Evolutionary conservation across 108 stramenopile genomes (phyloP).

Genomic region (Conticribra guillardii): DNA sequence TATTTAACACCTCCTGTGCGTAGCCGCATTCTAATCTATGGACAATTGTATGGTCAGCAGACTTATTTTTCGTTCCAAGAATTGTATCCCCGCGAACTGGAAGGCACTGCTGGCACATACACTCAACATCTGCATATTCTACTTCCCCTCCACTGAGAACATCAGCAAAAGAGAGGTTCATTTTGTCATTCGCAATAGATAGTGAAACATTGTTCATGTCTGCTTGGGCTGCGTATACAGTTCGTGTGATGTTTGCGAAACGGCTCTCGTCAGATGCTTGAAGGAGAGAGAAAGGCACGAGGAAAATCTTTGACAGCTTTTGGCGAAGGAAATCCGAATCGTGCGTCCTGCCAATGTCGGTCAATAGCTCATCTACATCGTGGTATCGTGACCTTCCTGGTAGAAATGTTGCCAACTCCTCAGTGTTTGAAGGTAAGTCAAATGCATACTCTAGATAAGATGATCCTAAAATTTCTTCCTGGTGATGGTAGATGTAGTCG

Average conservation of each 20-base stretch:
- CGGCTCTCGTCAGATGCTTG: slow-evolving; percentile 55
- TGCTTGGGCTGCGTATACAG: slow-evolving; percentile 9
- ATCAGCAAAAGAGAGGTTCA: slow-evolving; percentile 18
- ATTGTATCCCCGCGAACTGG: slow-evolving; percentile 84
- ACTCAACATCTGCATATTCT: slow-evolving; percentile 80
- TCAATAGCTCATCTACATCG: slow-evolving; percentile 68
- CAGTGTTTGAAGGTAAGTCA: slow-evolving; percentile 55
- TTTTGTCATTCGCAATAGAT: slow-evolving; percentile 28
- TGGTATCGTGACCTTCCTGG: slow-evolving; percentile 74
- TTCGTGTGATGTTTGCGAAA: slow-evolving; percentile 24
- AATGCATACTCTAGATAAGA: slow-evolving; percentile 66
- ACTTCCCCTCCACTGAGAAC: slow-evolving; percentile 20
- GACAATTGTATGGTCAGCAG: slow-evolving; percentile 59
- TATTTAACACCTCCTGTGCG: slow-evolving; percentile 75
- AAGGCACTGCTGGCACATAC: slow-evolving; percentile 71
- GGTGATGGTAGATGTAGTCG: slow-evolving; percentile 76
- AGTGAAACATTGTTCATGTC: slow-evolving; percentile 38
- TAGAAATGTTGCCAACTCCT: slow-evolving; percentile 61
- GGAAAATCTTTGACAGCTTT: slow-evolving; percentile 76
- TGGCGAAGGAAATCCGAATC: slow-evolving; percentile 65
- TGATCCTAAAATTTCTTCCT: slow-evolving; percentile 56
- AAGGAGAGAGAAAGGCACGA: slow-evolving; percentile 65
- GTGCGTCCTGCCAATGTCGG: slow-evolving; percentile 72
- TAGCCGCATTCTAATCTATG: slow-evolving; percentile 77
- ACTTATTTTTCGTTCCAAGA: slow-evolving; percentile 61